These are phyloP conservation scores for Bisporella sp. DNA, from an alignment of 2,329 filamentous ascomycete genomes.

Conservation along the genomic window DNA sequence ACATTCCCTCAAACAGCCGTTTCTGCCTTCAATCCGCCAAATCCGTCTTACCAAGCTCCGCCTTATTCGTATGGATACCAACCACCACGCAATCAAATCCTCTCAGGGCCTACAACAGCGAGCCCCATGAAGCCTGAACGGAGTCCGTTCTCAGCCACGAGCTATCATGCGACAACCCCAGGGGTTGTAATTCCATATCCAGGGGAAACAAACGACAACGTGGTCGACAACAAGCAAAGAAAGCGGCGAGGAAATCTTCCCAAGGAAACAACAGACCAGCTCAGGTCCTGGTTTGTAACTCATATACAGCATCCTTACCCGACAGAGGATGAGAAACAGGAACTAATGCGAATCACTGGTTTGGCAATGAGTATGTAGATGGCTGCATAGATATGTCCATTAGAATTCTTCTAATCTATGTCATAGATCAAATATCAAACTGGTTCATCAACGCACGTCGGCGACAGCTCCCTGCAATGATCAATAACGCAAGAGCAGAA, in stretches of 20 bases:
- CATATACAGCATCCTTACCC: constrained; percentile 79
- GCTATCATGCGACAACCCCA: constrained; percentile 6
- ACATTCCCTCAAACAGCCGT: constrained; percentile 8
- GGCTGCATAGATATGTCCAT: background rate
- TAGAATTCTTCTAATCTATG: background rate
- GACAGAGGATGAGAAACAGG: constrained; percentile 80
- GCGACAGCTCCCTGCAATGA: constrained; percentile 45
- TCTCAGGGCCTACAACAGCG: background rate
- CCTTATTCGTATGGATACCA: constrained; percentile 5
- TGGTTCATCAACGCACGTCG: constrained; percentile 77
- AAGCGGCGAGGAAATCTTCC: constrained; percentile 78
- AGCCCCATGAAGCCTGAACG: constrained; percentile 12
- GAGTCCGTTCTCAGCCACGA: constrained; percentile 17
- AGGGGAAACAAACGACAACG: constrained; percentile 9
- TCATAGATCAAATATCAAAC: constrained; percentile 62
- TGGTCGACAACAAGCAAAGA: constrained; percentile 24
- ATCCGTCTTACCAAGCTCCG: background rate
- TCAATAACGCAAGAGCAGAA: constrained; percentile 25
- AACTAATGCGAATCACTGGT: constrained; percentile 68
- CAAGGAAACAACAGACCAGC: constrained; percentile 79
- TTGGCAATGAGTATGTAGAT: constrained; percentile 67
- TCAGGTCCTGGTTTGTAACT: constrained; percentile 73
- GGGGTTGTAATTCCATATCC: constrained; percentile 5
- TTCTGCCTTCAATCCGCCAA: constrained; percentile 4
- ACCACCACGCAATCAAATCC: constrained; percentile 3